Conservation (phyloP, 306 rosid species). For the Trifolium repens region DNA sequence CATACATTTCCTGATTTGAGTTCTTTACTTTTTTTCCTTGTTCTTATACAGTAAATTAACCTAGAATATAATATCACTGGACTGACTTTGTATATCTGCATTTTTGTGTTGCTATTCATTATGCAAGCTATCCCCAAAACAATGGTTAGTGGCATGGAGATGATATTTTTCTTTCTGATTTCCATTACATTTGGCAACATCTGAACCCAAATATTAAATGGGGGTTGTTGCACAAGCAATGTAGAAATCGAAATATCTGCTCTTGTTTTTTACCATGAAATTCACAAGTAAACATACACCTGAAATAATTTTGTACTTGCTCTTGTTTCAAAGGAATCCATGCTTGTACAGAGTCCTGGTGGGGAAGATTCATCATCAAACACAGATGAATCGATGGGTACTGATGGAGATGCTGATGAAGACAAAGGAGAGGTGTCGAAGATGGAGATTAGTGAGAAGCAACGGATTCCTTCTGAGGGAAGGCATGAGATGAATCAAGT, state of each 20-base stretch:
- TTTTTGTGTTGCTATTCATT: conserved; percentile 23
- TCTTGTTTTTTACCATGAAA: conserved; percentile 18
- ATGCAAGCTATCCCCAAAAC: conserved; percentile 2
- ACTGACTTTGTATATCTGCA: conserved; percentile 24
- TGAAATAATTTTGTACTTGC: not conserved
- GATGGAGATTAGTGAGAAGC: conserved; percentile 60
- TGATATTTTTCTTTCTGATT: conserved; percentile 19
- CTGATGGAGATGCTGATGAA: conserved; percentile 57
- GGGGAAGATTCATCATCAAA: conserved; percentile 82
- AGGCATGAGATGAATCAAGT: conserved; percentile 54
- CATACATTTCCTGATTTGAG: too few relatives aligned
- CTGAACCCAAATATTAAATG: conserved; percentile 31
- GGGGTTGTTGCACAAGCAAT: not conserved
- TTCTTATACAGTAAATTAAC: too few relatives aligned
- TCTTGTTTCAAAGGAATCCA: conserved; percentile 60
- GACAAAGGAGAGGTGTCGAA: conserved; percentile 58
- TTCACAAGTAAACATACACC: not conserved
- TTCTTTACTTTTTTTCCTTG: too few relatives aligned
- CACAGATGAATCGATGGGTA: conserved; percentile 62
- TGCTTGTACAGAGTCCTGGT: conserved; percentile 66
- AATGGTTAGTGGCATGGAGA: conserved; percentile 18
- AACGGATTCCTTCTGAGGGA: conserved; percentile 52
- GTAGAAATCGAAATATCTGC: not conserved
- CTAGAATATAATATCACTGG: conserved; percentile 2
- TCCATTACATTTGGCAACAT: conserved; percentile 26